Conservation (phyloP, 1,139 yeast genomes). For the Williopsis jadinii region DNA sequence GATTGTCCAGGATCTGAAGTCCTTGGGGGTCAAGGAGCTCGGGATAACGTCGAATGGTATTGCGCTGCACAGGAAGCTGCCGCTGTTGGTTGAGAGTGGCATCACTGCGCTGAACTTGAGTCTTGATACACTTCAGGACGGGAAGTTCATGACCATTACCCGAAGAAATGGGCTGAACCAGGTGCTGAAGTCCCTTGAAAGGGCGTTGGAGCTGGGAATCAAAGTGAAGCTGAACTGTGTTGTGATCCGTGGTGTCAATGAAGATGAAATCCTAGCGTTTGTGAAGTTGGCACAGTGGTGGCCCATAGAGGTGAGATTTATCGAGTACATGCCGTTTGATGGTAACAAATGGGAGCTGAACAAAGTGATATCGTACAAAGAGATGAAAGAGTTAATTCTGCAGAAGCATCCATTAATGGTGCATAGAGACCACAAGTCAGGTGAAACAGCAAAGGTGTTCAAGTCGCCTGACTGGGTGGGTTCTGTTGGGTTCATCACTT, state of each 20-base stretch:
- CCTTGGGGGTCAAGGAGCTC: conserved; percentile 36
- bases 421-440: conserved; percentile 24
- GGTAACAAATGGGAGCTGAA: conserved; percentile 42
- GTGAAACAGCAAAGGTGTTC: conserved; percentile 42
- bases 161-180: conserved; percentile 38
- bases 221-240: conserved; percentile 41
- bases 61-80: conserved; percentile 38
- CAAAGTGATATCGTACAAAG: conserved; percentile 37
- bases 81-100: conserved; percentile 32
- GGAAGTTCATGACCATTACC: conserved; percentile 40
- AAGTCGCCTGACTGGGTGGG: conserved; percentile 35
- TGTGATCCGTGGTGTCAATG: conserved; percentile 41
- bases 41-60: conserved; percentile 46
- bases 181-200: conserved; percentile 35
- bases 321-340: conserved; percentile 49
- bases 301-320: conserved; percentile 41
- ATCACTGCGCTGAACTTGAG: conserved; percentile 39
- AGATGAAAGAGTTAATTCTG: conserved; percentile 30
- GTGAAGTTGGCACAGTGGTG: conserved; percentile 31
- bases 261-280: conserved; percentile 41
- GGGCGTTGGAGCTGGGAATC: conserved; percentile 35
- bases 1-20: conserved; percentile 28
- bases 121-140: conserved; percentile 41
- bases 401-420: conserved; percentile 21
- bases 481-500: conserved; percentile 41